Conservation (phyloP, 208 protist species). For the Angomonas deanei region DNA sequence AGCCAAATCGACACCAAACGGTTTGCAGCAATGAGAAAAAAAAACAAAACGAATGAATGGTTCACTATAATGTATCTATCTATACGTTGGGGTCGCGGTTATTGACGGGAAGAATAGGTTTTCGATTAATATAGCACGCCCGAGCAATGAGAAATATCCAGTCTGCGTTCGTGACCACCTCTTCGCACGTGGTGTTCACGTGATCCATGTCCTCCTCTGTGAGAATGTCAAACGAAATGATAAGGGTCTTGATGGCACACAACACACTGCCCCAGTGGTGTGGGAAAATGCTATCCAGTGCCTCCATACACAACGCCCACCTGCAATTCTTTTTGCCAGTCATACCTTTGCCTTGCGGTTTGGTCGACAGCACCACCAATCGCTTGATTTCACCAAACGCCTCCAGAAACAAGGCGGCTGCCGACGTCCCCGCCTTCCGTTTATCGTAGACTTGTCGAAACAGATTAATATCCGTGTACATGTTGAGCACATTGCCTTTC, state of each 20-base stretch:
- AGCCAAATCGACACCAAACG: no score
- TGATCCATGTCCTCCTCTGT: conserved; percentile 29
- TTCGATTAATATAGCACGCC: conserved; percentile 62
- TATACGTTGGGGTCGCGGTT: conserved; percentile 43
- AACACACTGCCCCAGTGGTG: conserved; percentile 75
- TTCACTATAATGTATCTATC: background rate
- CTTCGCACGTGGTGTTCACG: conserved; percentile 47
- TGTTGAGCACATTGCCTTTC: conserved; percentile 82
- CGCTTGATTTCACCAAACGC: conserved; percentile 78
- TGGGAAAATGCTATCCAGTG: conserved; percentile 56
- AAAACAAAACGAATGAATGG: background rate
- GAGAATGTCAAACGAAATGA: conserved; percentile 80
- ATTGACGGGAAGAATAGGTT: conserved; percentile 58
- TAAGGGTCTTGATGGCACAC: conserved; percentile 72
- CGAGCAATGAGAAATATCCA: conserved; percentile 74
- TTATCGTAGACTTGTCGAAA: conserved; percentile 77
- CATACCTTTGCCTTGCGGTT: conserved; percentile 6
- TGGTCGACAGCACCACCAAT: conserved; percentile 40
- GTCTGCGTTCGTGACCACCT: conserved; percentile 83
- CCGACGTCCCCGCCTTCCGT: conserved; percentile 37
- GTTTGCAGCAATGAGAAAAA: background rate
- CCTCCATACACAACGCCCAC: conserved; percentile 69
- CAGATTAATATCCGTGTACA: conserved; percentile 80
- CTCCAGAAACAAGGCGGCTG: conserved; percentile 73
- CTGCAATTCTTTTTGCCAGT: conserved; percentile 19